Base-by-base conservation (phyloP, 148 eudicot species). In the Persicaria tinctoria region DNA sequence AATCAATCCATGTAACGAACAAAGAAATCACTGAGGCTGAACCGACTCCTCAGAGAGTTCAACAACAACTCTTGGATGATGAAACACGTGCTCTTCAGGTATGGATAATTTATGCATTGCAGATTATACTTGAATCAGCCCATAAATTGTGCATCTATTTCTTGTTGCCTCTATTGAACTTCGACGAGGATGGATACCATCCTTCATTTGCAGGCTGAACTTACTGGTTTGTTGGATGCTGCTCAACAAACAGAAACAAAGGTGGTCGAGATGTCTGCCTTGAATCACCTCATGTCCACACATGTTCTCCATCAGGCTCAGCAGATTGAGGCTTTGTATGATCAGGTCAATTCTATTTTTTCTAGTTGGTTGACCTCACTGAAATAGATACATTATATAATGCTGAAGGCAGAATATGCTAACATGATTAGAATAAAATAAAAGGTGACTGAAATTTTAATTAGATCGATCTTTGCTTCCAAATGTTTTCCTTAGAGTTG, bases 41-140 rank as follows among this genome's bases (percentile, higher is more conserved):
- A 76, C 72, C 85, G 16, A 88, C 85, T 77, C 86, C 97, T 71
- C 80, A 85, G 73, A 87, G 87, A 80, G 81, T 86, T 78, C 97
- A 88, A 75, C 90, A 95, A 70, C 93, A 95, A 74, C 87, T 90
- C 79, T 79, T 89, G 79, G 97, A 95, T 77, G 94, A 95, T 69
- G 99, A 95, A 81, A 95, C 99, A 17, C 92, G 88, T 59, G 88
- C 94, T 73, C 97, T 95, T 79, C 99, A 95, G 97, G 98, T 95
- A 41, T 41, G 70, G 17, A 66, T 41, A 63, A 41, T 66, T 5
- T 46, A 47, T 17, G 78, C 55, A 76, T 74, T 56, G 27, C 48
- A 66, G 46, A 66, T 11, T 66, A 14, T 44, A 38, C 74, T 51
- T 46, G 51, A 46, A 68, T 6, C 72, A 4, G 51, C 49, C 2